A percentile compares a stretch with the other conserved stretches of the same genome.
These are phyloP conservation scores for Boletus rufocinnamomeus DNA, from an alignment of 768 basidiomycete species.

Conservation along the genomic window DNA sequence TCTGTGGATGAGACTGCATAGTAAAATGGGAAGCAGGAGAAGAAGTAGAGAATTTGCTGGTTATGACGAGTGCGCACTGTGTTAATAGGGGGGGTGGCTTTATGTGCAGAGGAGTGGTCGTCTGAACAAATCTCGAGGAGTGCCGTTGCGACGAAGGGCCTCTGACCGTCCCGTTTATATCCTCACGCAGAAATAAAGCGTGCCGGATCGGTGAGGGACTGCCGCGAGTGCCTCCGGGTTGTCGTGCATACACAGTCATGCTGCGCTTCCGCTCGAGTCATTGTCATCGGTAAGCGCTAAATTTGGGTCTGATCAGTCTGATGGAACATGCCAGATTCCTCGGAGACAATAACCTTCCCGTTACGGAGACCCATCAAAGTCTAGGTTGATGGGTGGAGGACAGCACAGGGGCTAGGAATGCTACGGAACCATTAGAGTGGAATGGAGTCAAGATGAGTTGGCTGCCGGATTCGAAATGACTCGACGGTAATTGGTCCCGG, in stretches of 20 bases:
- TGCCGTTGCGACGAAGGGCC: background rate
- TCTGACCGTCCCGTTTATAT: slow-evolving; percentile 6
- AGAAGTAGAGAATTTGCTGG: background rate
- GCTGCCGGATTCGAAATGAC: background rate
- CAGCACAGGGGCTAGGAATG: too few species aligned
- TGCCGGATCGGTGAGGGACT: background rate
- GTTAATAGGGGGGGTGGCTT: background rate
- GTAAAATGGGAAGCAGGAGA: background rate
- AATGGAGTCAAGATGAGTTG: background rate
- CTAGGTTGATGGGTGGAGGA: background rate
- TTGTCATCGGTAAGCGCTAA: background rate
- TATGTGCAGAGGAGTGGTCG: background rate
- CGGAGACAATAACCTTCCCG: background rate
- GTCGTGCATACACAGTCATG: background rate
- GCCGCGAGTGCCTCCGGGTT: background rate
- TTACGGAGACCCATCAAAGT: background rate
- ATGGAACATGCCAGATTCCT: background rate
- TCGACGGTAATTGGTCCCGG: background rate
- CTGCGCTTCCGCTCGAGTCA: slow-evolving; percentile 8
- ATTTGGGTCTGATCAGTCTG: too few species aligned
- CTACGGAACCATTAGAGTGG: background rate
- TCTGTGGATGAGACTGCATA: slow-evolving; percentile 12
- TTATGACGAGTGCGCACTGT: background rate
- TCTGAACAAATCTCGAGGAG: background rate
- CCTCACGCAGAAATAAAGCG: too few species aligned